Percentiles rank a stretch among this genome's conserved stretches.
These are phyloP conservation scores for Pichia sp. DNA, from an alignment of 1,139 yeast genomes.

Conservation along the genomic window DNA sequence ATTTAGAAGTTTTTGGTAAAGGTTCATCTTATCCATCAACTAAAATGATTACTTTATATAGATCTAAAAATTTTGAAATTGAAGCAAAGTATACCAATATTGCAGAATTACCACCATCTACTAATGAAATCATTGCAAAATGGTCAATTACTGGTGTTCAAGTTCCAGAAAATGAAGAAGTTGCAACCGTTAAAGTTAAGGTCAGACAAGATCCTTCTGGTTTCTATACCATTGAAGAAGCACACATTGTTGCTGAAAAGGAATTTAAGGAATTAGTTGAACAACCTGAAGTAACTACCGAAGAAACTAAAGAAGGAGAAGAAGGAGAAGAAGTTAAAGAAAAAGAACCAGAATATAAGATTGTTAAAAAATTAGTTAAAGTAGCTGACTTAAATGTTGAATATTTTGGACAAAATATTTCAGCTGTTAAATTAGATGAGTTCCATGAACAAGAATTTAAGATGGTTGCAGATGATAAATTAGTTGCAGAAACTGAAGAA, in stretches of 20 bases:
- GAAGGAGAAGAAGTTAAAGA: conserved; percentile 43
- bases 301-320: conserved; percentile 35
- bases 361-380: conserved; percentile 91
- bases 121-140: conserved; percentile 63
- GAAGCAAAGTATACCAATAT: conserved; percentile 82
- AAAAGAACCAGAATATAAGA: conserved; percentile 77
- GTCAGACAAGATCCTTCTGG: conserved; percentile 97
- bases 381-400: conserved; percentile 66
- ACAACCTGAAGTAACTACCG: conserved; percentile 49
- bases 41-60: conserved; percentile 88
- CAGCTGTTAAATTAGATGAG: conserved; percentile 49
- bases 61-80: conserved; percentile 82
- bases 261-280: conserved; percentile 77
- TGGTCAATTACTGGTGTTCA: conserved; percentile 87
- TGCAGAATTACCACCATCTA: conserved; percentile 65
- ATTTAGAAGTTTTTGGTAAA: conserved; percentile 93
- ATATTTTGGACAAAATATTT: conserved; percentile 60
- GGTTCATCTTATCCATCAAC: conserved; percentile 93
- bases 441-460: conserved; percentile 78
- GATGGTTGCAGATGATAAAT: conserved; percentile 84
- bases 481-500: conserved; percentile 98
- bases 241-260: conserved; percentile 91
- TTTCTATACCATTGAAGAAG: conserved; percentile 86
- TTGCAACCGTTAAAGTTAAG: conserved; percentile 86
- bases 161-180: conserved; percentile 66